Percentiles rank a stretch among this genome's conserved stretches.
Conservation (phyloP, 2,329 filamentous ascomycete species). For the Lachnellula hyalina region DNA sequence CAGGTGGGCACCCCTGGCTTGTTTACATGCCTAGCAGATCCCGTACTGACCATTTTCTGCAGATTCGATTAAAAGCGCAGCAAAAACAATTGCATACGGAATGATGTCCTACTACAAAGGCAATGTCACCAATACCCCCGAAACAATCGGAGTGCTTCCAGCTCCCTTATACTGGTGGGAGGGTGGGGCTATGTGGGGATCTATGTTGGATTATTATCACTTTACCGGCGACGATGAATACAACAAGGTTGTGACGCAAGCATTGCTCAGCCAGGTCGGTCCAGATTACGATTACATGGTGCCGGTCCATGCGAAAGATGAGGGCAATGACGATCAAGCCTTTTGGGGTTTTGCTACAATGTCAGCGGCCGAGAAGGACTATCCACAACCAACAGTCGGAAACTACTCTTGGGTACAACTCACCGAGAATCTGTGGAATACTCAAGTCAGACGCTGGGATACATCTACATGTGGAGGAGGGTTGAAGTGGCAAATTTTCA, state of each 20-base stretch:
- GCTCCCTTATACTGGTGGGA: conserved; percentile 60
- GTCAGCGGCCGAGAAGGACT: conserved; percentile 63
- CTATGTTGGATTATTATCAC: conserved; percentile 34
- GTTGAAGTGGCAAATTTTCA: conserved; percentile 76
- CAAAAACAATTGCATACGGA: conserved; percentile 54
- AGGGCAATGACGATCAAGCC: conserved; percentile 71
- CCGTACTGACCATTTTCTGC: not conserved
- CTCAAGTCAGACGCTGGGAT: conserved; percentile 68
- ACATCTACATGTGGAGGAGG: conserved; percentile 62
- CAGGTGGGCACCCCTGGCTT: conserved; percentile 5
- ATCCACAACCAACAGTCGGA: conserved; percentile 51
- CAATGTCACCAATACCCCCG: conserved; percentile 48
- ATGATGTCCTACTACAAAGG: conserved; percentile 62
- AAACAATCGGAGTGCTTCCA: conserved; percentile 58
- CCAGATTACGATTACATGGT: conserved; percentile 56
- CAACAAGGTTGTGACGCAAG: conserved; percentile 53
- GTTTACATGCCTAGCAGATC: not conserved
- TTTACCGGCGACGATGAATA: conserved; percentile 57
- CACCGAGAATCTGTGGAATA: conserved; percentile 66
- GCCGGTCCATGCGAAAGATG: conserved; percentile 48
- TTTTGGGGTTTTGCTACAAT: conserved; percentile 68
- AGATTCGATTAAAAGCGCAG: conserved; percentile 59
- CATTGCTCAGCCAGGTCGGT: conserved; percentile 55
- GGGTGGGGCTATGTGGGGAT: conserved; percentile 36
- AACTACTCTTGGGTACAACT: conserved; percentile 63